A percentile compares a stretch with the other conserved stretches of the same genome.
These are phyloP conservation scores for Chalciporus sphaerocephalus DNA, from an alignment of 768 basidiomycete species.

Conservation along the genomic window DNA sequence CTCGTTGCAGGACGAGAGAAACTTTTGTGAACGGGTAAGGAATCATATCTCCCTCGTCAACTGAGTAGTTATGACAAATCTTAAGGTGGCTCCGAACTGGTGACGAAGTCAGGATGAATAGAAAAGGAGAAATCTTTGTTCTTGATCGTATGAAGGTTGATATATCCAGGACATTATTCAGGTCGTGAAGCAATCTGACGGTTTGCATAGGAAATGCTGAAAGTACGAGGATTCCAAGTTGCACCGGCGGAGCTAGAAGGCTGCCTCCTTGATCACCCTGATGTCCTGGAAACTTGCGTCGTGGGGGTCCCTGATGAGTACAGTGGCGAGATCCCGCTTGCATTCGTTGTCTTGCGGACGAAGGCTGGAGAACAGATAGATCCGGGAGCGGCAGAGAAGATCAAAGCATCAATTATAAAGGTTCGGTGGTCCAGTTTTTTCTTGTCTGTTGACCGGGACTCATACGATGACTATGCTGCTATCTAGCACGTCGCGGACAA, in stretches of 20 bases:
- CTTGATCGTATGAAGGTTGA: conserved; percentile 74
- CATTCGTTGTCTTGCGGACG: conserved; percentile 53
- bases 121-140: conserved; percentile 57
- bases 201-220: conserved; percentile 57
- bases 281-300: conserved; percentile 59
- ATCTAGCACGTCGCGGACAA: conserved; percentile 51
- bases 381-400: conserved; percentile 26
- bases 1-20: conserved; percentile 48
- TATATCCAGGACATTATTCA: neutral
- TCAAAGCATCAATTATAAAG: conserved; percentile 47
- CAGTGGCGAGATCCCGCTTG: conserved; percentile 68
- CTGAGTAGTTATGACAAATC: conserved; percentile 1
- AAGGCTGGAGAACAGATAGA: conserved; percentile 36
- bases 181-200: neutral
- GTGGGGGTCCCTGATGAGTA: conserved; percentile 65
- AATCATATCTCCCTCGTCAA: too few relatives aligned
- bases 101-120: conserved; percentile 65
- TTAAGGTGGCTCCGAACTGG: conserved; percentile 64
- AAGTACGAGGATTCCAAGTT: conserved; percentile 61
- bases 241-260: conserved; percentile 72
- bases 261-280: conserved; percentile 54
- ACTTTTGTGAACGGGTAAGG: conserved; percentile 50
- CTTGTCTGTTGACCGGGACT: too few relatives aligned
- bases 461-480: conserved; percentile 4
- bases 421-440: conserved; percentile 24